phyloP scores from a whole-genome alignment of 345 rosid genomes.

The Salix udensis region DNA sequence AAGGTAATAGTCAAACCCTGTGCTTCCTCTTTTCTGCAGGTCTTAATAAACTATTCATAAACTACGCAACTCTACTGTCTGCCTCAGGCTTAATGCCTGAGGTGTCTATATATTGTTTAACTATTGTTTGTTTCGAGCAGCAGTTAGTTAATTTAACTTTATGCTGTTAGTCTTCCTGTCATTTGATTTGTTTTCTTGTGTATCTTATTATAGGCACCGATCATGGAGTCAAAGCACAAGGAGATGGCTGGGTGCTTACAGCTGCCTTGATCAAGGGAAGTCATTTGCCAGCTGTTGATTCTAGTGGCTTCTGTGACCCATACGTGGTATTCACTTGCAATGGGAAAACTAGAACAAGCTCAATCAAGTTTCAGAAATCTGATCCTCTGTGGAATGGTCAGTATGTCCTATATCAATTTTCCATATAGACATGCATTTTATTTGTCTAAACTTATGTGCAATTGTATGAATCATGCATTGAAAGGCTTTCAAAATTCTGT shows the following conservation, averaged over 20 bases:
- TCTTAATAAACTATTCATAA: not conserved
- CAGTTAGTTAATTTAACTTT: not conserved
- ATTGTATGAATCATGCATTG: conserved; percentile 5
- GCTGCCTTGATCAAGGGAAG: conserved; percentile 87
- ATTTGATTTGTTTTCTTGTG: conserved; percentile 1
- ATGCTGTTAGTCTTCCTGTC: not conserved
- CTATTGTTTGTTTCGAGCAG: not conserved
- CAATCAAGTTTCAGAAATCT: conserved; percentile 89
- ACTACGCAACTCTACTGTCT: not conserved
- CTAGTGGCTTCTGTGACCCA: conserved; percentile 88
- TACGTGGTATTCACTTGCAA: conserved; percentile 88
- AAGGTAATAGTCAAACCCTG: conserved; percentile 40
- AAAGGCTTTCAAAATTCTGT: not conserved
- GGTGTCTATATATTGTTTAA: not conserved
- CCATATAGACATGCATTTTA: conserved; percentile 3
- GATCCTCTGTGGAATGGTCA: conserved; percentile 93
- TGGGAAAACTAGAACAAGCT: conserved; percentile 87
- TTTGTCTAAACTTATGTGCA: not conserved
- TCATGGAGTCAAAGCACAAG: conserved; percentile 95
- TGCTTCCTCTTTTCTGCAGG: not conserved
- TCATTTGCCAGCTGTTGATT: conserved; percentile 81
- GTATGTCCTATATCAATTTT: conserved; percentile 12
- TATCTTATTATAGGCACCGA: conserved; percentile 57
- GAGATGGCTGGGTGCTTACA: conserved; percentile 94
- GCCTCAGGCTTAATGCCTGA: not conserved